Evolutionary conservation across 768 basidiomycete genomes (phyloP), one percentile per base, ranked within the genome.

Genomic region (Boletus coccyginus): DNA sequence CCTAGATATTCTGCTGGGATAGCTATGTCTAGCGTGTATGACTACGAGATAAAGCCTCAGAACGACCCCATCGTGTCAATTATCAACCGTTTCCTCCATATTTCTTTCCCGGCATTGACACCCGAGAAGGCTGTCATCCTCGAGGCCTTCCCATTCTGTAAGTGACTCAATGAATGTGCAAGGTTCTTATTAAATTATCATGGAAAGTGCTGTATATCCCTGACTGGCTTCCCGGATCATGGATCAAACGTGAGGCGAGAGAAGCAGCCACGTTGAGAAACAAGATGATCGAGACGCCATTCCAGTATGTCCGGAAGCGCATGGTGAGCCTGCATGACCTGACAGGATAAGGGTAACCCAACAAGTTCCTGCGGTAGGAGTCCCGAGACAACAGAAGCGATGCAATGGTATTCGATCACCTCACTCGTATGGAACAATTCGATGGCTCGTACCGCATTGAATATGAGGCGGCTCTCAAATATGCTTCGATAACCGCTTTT

Each of bases 141-240:
- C 39, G 36, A 55, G 11, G 21, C 19, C 8, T 64, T 57, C 40
- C 49, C 49, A 11, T 50, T 50, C 39, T 19, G 49, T 50, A n/a
- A 6, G 49, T 31, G 9, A n/a, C 10, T 24, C 17, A n/a, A 14
- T 29, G 17, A n/a, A 31, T n/a, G 38, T 32, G 3, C 17, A 14
- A 31, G 10, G 16, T 14, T n/a, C 2, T 12, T 39, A 12, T 42
- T 19, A n/a, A 7, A 3, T 45, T 2, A 12, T n/a, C 11, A 16
- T 33, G 19, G 2, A 10, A 13, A 51, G 70, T 50, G 19, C 3
- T 50, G 19, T 19, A n/a, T 13, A 29, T 44, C 2, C 50, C 41
- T 16, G 32, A 64, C n/a, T 78, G 77, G 75, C 58, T 76, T 47
- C 77, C 78, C 9, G 74, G 75, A 3, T 55, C 50, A 0, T 2